Conservation (phyloP, 371 early-diverging fungal genomes). For the Parasitella parasitica region DNA sequence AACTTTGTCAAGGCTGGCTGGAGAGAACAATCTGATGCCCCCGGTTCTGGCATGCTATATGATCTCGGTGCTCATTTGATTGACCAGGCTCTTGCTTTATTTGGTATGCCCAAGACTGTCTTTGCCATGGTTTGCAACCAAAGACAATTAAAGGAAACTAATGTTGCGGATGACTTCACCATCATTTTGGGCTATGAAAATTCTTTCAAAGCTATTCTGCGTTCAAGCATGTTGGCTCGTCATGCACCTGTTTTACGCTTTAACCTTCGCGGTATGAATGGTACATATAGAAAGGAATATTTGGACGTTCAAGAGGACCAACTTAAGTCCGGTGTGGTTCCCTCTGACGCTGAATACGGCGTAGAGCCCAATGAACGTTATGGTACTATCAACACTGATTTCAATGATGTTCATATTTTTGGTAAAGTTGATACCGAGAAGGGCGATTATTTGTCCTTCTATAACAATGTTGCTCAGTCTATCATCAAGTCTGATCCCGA, state of each 20-base stretch:
- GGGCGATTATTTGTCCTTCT: slow-evolving; percentile 64
- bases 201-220: slow-evolving; percentile 59
- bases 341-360: slow-evolving; percentile 52
- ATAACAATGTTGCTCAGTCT: slow-evolving; percentile 65
- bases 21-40: slow-evolving; percentile 65
- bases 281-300: slow-evolving; percentile 65
- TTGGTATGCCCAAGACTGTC: slow-evolving; percentile 69
- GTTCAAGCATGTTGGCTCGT: slow-evolving; percentile 73
- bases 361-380: slow-evolving; percentile 48
- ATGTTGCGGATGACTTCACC: slow-evolving; percentile 64
- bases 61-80: slow-evolving; percentile 79
- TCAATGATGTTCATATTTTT: slow-evolving; percentile 52
- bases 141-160: slow-evolving; percentile 58
- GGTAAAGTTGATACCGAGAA: slow-evolving; percentile 60
- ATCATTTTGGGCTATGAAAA: slow-evolving; percentile 64
- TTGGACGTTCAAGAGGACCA: slow-evolving; percentile 79
- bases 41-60: slow-evolving; percentile 73
- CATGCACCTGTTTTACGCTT: slow-evolving; percentile 66
- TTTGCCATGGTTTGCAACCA: slow-evolving; percentile 67
- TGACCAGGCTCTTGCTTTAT: slow-evolving; percentile 71
- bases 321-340: slow-evolving; percentile 62
- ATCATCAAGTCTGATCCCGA: slow-evolving; percentile 48
- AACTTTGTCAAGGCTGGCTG: slow-evolving; percentile 71
- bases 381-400: slow-evolving; percentile 58
- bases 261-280: slow-evolving; percentile 69